Conservation (phyloP, 108 stramenopile genomes). For the Phaeodactylum tricornutum region DNA sequence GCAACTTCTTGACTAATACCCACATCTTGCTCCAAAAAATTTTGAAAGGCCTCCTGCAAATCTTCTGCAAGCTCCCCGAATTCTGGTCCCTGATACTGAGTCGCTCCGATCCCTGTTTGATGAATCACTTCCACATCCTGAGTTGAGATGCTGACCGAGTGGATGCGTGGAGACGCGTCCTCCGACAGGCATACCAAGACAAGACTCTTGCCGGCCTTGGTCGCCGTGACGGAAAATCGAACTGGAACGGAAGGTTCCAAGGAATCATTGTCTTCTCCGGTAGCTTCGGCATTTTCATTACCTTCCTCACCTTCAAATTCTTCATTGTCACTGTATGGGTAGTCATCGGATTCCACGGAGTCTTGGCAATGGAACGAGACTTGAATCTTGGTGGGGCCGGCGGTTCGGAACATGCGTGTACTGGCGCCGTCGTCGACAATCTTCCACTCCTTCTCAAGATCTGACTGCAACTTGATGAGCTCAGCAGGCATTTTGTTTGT, state of each 20-base stretch:
- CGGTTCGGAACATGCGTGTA: conserved; percentile 10
- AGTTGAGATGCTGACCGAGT: conserved; percentile 35
- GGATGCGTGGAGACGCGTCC: conserved; percentile 27
- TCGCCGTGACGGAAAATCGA: conserved; percentile 56
- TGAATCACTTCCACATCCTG: conserved; percentile 20
- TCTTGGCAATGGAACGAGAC: conserved; percentile 78
- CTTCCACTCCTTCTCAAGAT: conserved; percentile 28
- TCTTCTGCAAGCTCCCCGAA: conserved; percentile 65
- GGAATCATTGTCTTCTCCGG: conserved; percentile 21
- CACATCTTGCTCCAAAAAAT: conserved; percentile 44
- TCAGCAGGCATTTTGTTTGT: conserved; percentile 14
- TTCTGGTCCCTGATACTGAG: conserved; percentile 68
- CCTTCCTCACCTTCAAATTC: conserved; percentile 21
- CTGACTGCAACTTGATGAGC: conserved; percentile 11
- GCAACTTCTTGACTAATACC: conserved; percentile 54
- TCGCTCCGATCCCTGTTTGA: conserved; percentile 12
- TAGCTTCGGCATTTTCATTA: conserved; percentile 10
- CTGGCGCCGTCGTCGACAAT: conserved; percentile 27
- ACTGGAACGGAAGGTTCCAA: conserved; percentile 36
- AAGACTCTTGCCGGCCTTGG: conserved; percentile 64
- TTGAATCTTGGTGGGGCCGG: conserved; percentile 36
- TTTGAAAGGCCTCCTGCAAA: conserved; percentile 46
- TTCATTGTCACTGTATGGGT: too few relatives aligned
- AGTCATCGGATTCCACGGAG: conserved; percentile 35
- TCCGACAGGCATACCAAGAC: conserved; percentile 44